Conservation (phyloP, 2,329 filamentous ascomycete genomes). For the Diaporthe helianthi region DNA sequence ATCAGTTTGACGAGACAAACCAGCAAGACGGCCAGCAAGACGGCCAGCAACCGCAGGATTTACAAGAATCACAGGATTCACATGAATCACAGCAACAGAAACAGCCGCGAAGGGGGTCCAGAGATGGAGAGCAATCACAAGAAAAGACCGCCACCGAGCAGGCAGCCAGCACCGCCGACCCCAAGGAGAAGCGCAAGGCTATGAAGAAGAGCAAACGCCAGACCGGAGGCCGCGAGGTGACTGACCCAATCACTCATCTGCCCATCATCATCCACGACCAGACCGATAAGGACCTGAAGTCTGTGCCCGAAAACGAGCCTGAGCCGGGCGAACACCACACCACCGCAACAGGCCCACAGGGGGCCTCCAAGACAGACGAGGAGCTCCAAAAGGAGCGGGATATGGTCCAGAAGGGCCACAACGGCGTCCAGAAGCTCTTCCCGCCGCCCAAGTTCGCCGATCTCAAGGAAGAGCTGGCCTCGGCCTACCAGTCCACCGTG, state of each 20-base stretch:
- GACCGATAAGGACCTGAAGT: constrained; percentile 65
- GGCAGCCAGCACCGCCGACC: constrained; percentile 48
- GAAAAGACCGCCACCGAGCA: constrained; percentile 46
- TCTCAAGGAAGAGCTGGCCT: constrained; percentile 44
- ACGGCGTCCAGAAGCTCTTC: constrained; percentile 53
- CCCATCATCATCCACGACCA: constrained; percentile 73
- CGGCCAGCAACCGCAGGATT: constrained; percentile 20
- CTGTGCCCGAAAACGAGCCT: constrained; percentile 45
- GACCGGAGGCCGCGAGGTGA: constrained; percentile 66
- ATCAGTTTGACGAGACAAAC: not conserved
- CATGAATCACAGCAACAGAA: constrained; percentile 30
- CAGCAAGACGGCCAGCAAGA: not conserved
- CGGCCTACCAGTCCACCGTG: constrained; percentile 45
- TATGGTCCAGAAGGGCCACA: constrained; percentile 47
- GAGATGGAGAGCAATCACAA: constrained; percentile 35
- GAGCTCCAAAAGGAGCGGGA: constrained; percentile 47
- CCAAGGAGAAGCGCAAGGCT: constrained; percentile 55
- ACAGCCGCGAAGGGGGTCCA: constrained; percentile 21
- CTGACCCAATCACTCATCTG: constrained; percentile 75
- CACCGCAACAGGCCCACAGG: constrained; percentile 48
- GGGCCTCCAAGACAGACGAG: constrained; percentile 49
- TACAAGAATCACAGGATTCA: constrained; percentile 24
- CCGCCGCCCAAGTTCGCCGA: constrained; percentile 57
- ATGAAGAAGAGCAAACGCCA: constrained; percentile 54
- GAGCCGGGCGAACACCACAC: constrained; percentile 46